Percentiles rank a stretch among this genome's conserved stretches.
These are phyloP conservation scores for Herpomyces periplanetae DNA, from an alignment of 2,329 filamentous ascomycete species.

Conservation along the genomic window DNA sequence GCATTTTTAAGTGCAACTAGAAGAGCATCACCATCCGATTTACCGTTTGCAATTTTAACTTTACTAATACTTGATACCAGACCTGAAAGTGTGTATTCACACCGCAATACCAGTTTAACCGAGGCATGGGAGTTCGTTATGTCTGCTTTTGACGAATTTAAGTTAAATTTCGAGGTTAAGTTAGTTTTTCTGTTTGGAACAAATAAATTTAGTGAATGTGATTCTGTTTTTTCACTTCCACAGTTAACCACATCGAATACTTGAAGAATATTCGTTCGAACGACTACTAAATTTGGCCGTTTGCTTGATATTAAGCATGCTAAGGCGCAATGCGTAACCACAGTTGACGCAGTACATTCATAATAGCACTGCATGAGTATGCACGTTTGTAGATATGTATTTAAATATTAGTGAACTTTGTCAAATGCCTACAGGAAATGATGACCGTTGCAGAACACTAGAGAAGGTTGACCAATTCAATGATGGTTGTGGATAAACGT, in stretches of 20 bases:
- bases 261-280: slow-evolving; percentile 67
- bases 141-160: slow-evolving; percentile 21
- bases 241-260: slow-evolving; percentile 20
- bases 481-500: too few relatives aligned
- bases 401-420: too few relatives aligned
- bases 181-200: slow-evolving; percentile 5
- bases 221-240: slow-evolving; percentile 5
- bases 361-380: slow-evolving; percentile 98
- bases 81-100: slow-evolving; percentile 46
- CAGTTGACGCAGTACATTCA: slow-evolving; percentile 69
- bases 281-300: slow-evolving; percentile 51
- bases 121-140: slow-evolving; percentile 14
- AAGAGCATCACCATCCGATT: slow-evolving; percentile 43
- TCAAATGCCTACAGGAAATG: too few relatives aligned
- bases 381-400: too few relatives aligned
- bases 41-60: slow-evolving; percentile 28
- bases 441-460: too few relatives aligned
- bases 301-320: slow-evolving; percentile 35
- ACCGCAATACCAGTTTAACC: slow-evolving; percentile 34
- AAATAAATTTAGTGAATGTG: slow-evolving; percentile 10
- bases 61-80: slow-evolving; percentile 46
- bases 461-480: too few relatives aligned
- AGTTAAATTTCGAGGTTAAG: slow-evolving; percentile 22
- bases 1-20: slow-evolving; percentile 58
- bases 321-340: slow-evolving; percentile 51